Base-by-base conservation (phyloP, 192 early-diverging fungal species). In the Linnemannia schmuckeri region DNA sequence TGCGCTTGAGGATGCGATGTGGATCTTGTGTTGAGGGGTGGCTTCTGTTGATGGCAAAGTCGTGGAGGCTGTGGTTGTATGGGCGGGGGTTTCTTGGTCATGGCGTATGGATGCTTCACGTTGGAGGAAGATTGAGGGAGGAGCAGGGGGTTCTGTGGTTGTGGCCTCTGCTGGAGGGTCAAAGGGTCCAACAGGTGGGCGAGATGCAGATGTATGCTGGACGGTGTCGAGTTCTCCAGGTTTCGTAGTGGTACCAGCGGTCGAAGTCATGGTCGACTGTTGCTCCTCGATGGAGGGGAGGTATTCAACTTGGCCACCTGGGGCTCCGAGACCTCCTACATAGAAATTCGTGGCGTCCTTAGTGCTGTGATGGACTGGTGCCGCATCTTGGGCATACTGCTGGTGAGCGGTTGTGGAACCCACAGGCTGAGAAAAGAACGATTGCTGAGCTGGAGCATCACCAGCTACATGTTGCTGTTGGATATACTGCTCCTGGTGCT, bases 131-230 rank as follows among this genome's bases (percentile, higher is more conserved):
- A 79, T 77, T 27, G 61, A 3, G 4, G 75, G 57, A 18, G 63
- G 75, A 8, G n/a, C 35, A 6, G 74, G 35, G 2, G 40, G 35
- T 2, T 30, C 20, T 8, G 61, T 18, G 24, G 66, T 15, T 52
- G 73, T 17, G 15, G 73, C 15, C 15, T 46, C 47, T 73, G 46
- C 72, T 44, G 72, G 52, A 10, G 49, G 77, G 54, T 79, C 77
- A 47, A 72, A 72, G n/a, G 77, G 70, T n/a, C 70, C 70, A 0
- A 79, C 69, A 6, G 79, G 71, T n/a, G 79, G 71, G 10, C 70
- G 41, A 6, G 70, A 49, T 13, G 70, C 70, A 18, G 37, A 42
- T 4, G 20, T 66, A 24, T 77, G 66, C 35, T 77, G 57, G 40
- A 77, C 46, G 10, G 76, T 52, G 44, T 77, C 76, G 38, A 70